Evolutionary conservation across 352 stramenopile genomes (phyloP), one percentile per base, ranked within the genome.

Genomic region (Phytophthora cryptogea): DNA sequence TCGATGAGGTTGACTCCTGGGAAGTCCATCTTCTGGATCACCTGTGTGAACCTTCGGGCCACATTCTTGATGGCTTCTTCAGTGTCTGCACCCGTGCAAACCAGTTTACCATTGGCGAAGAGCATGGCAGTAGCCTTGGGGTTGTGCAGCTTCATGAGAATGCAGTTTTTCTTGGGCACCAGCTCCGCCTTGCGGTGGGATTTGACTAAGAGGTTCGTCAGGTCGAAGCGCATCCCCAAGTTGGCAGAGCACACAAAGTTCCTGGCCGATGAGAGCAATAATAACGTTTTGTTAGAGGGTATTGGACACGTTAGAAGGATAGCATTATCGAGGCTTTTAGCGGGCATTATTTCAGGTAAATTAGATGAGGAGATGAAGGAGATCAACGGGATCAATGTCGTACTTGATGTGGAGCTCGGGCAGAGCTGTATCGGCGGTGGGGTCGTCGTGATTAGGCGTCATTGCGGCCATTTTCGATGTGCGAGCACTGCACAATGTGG

Each of bases 1-100:
- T 94, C 83, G 55, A 92, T 94, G 52, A 94, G 78, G 57, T 90
- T 90, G 26, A 94, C 83, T 52, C 82, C 79, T 20, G 83, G 83
- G 58, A 89, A 86, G 59, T 92, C 83, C 74, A 92, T 88, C 60
- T 91, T 90, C 69, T 94, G 83, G 52, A 94, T 91, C 59, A 94
- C 70, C 50, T 92, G 83, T 17, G 86, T 92, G 48, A 91, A 91
- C 45, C 85, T 81, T 42, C 85, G 86, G 42, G 86, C 86, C 28
- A 76, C 83, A 23, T 67, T 76, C 55, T 92, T 92, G 61, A 94
- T 88, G 30, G 60, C 67, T 27, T 92, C 86, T 50, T 94, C 86
- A 10, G 75, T 79, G 27, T 86, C 70, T 35, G 82, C 81, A 32
- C 86, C 86, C 5, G 81, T 91, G 55, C 82, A 91, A 43, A 94